Conservation (phyloP, 2,329 filamentous ascomycete genomes). For the Cladosporium sp. region DNA sequence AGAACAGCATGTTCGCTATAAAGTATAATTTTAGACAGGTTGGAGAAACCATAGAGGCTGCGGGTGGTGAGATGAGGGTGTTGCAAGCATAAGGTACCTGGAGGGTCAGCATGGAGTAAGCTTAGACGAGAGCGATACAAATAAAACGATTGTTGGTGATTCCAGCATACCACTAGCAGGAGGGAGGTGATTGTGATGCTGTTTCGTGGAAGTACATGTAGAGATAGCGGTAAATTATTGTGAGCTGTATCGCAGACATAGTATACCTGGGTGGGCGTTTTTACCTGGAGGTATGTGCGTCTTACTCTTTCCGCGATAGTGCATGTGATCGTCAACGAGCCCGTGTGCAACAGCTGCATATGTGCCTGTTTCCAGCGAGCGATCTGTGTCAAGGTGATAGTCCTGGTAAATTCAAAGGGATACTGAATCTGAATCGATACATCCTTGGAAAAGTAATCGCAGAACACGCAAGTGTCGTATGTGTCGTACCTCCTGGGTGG, state of each 20-base stretch:
- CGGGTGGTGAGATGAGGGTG: not conserved
- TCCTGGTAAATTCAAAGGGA: not conserved
- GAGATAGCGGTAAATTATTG: not conserved
- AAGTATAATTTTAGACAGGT: not conserved
- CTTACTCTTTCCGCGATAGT: not conserved
- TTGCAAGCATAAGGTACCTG: not conserved
- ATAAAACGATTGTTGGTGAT: not conserved
- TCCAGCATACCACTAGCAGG: not conserved
- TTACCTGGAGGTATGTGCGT: not conserved
- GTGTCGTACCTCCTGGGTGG: not conserved
- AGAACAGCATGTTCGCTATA: not conserved
- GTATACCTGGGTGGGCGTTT: not conserved
- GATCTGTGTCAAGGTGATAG: not conserved
- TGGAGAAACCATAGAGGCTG: not conserved
- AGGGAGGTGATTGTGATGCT: not conserved
- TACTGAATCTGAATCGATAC: not conserved
- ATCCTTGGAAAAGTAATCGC: not conserved
- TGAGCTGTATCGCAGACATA: not conserved
- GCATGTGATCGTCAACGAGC: not conserved
- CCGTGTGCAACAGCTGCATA: not conserved
- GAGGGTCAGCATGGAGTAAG: constrained; percentile 1
- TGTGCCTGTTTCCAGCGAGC: not conserved
- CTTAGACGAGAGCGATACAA: not conserved
- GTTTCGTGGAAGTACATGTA: not conserved
- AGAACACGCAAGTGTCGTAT: not conserved